These are phyloP conservation scores for Globisporangium paroecandrum DNA, from an alignment of 352 stramenopile species.

Conservation along the genomic window DNA sequence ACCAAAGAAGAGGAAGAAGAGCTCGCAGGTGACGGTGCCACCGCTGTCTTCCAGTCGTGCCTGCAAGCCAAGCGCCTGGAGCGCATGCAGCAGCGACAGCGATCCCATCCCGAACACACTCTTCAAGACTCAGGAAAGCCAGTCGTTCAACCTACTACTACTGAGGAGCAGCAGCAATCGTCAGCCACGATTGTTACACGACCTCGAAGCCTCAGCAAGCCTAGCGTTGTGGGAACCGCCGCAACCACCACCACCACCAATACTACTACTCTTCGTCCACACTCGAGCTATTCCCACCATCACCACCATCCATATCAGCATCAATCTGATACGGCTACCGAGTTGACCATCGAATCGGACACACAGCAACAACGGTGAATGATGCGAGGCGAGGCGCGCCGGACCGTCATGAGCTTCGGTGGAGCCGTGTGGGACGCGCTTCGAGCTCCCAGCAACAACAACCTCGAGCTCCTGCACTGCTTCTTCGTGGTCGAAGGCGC, in stretches of 20 bases:
- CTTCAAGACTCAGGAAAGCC: neutral
- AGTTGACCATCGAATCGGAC: constrained; percentile 5
- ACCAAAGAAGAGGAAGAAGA: neutral
- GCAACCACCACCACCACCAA: constrained; percentile 6
- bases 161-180: neutral
- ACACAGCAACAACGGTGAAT: constrained; percentile 31
- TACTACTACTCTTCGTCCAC: neutral
- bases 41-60: constrained; percentile 38
- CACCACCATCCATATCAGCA: neutral
- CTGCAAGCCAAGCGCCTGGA: constrained; percentile 64
- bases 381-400: constrained; percentile 52
- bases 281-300: neutral
- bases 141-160: neutral
- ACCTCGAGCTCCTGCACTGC: constrained; percentile 48
- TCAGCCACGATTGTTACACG: neutral
- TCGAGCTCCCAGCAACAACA: constrained; percentile 22
- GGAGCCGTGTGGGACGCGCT: constrained; percentile 60
- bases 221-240: neutral
- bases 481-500: constrained; percentile 66
- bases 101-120: constrained; percentile 1
- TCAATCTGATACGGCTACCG: neutral
- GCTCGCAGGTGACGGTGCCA: neutral
- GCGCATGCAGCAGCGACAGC: constrained; percentile 29
- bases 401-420: constrained; percentile 48
- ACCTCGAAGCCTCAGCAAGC: neutral